Percentiles rank a stretch among this genome's conserved stretches.
phyloP scores from a whole-genome alignment of 345 rosid species.

The Salix dunnii region DNA sequence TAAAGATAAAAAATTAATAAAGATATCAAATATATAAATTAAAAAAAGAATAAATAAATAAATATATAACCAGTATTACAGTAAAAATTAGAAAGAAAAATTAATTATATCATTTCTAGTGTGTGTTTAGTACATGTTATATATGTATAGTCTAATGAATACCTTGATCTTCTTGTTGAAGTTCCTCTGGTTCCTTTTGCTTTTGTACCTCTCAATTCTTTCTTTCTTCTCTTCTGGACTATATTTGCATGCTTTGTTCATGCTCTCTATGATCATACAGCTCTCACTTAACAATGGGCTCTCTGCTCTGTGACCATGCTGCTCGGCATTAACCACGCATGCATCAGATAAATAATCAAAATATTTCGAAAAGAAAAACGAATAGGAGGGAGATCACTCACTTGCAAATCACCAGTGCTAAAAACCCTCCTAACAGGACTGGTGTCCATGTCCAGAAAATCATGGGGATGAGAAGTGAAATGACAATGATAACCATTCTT shows the following conservation, averaged over 20 bases:
- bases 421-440: constrained; percentile 69
- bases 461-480: constrained; percentile 28
- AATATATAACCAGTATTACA: no score
- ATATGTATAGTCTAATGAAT: background rate
- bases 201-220: constrained; percentile 76
- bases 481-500: constrained; percentile 37
- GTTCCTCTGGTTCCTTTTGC: constrained; percentile 77
- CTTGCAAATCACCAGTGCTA: constrained; percentile 81
- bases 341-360: background rate
- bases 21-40: no score
- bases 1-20: no score
- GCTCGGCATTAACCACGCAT: constrained; percentile 13
- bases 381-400: constrained; percentile 15
- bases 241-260: constrained; percentile 70
- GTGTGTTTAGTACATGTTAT: no score
- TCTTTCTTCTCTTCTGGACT: constrained; percentile 91
- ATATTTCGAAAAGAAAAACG: no score
- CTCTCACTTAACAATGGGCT: constrained; percentile 73
- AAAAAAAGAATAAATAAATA: no score
- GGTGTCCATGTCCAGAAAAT: constrained; percentile 38
- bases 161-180: constrained; percentile 99
- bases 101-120: no score
- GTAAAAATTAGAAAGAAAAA: no score
- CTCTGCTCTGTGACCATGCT: constrained; percentile 43
- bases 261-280: constrained; percentile 72